phyloP scores from a whole-genome alignment of 2,329 filamentous ascomycete genomes.

The Neodidymelliopsis sp. region DNA sequence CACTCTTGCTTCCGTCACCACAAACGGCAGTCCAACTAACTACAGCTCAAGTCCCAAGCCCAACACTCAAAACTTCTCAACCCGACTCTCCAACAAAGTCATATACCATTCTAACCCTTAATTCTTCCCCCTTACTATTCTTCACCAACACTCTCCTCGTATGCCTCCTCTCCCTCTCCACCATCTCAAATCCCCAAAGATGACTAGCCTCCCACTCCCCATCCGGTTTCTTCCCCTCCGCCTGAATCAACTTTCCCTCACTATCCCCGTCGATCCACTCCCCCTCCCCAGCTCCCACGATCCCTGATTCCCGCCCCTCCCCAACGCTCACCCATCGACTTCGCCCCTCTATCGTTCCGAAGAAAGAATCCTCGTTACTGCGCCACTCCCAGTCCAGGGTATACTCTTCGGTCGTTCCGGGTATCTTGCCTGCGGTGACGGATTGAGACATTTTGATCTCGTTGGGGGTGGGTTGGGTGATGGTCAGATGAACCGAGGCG shows the following conservation, averaged over 20 bases:
- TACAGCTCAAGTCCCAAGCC: too few relatives aligned
- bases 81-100: slow-evolving; percentile 16
- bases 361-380: slow-evolving; percentile 23
- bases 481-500: slow-evolving; percentile 24
- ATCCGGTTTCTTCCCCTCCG: slow-evolving; percentile 17
- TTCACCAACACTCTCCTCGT: slow-evolving; percentile 18
- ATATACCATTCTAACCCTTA: slow-evolving; percentile 22
- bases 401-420: slow-evolving; percentile 21
- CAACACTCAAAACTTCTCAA: background rate
- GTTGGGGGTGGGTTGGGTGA: slow-evolving; percentile 18
- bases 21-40: too few relatives aligned
- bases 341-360: slow-evolving; percentile 19
- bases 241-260: slow-evolving; percentile 17
- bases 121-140: slow-evolving; percentile 16
- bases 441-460: slow-evolving; percentile 22
- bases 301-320: slow-evolving; percentile 10
- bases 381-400: slow-evolving; percentile 22
- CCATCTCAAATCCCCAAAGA: slow-evolving; percentile 24
- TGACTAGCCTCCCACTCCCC: slow-evolving; percentile 23
- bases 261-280: slow-evolving; percentile 22
- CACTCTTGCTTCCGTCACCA: too few relatives aligned
- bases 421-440: slow-evolving; percentile 20
- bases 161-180: slow-evolving; percentile 18
- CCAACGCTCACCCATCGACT: slow-evolving; percentile 22
- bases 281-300: slow-evolving; percentile 4